Evolutionary conservation across 108 stramenopile genomes (phyloP), one percentile per base, ranked within the genome.

Genomic region (Nitzschia palea): DNA sequence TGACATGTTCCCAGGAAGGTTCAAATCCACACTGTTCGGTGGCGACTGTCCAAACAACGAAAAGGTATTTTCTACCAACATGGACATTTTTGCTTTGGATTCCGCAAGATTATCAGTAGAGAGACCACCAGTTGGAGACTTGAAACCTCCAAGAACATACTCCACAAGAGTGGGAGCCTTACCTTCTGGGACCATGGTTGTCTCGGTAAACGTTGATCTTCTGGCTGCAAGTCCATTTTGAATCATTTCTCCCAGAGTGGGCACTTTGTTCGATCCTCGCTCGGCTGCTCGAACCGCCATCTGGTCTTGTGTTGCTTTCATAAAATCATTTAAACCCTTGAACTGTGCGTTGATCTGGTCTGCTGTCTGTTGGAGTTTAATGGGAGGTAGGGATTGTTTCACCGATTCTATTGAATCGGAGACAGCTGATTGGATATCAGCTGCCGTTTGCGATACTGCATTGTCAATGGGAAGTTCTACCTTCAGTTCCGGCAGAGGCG

Each of bases 51-150:
- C 20, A 26, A 61, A 12, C 26, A 61, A 20, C 18, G 28, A 8
- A 29, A 23, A 43, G 23, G 59, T 61, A 23, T 61, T 61, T 12
- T 42, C 37, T 9, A 44, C 59, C 59, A 61, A 31, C 4, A 61
- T 9, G 4, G 40, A 40, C 4, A 61, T 44, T 61, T 61, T 61
- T 15, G 59, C 25, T 37, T 61, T 40, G 23, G 59, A 27, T 26
- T 61, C 42, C 8, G 59, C 34, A 4, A 61, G 15, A 15, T 22
- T 29, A 9, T 29, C 55, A 5, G 28, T n/a, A 3, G 55, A 55
- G 17, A 18, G 4, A 18, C 47, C 47, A 18, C 47, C 47, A 20
- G 47, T 18, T 4, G 47, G 47, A 48, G 47, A 48, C 18, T 48
- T 12, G 12, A 55, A 29, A 4, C 55, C 31, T 17, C 55, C 28